Base-by-base conservation (phyloP, 345 rosid species). In the Cardamine chenopodiifolia region DNA sequence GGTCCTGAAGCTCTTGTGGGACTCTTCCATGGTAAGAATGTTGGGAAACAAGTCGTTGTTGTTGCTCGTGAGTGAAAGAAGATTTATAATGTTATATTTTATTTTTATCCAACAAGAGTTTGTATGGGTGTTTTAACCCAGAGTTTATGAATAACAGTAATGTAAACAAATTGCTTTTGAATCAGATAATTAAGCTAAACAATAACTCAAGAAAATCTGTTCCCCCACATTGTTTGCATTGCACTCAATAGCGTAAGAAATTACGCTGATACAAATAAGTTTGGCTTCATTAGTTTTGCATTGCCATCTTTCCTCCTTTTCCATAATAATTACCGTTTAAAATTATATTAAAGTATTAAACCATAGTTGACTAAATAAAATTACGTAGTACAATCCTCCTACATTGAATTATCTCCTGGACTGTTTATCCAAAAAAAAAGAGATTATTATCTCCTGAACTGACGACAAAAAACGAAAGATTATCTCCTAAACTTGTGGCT, bases 11-110 rank as follows among this genome's bases (percentile, higher is more conserved):
- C 88, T 59, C 69, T 87, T 4, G 66, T 79, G 6, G 89, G 88
- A n/a, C 72, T 89, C 11, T 89, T 83, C 66, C 74, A 71, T 7
- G 90, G 89, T 34, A 75, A 76, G 44, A 90, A 86, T 54, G 80
- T 85, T 10, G 93, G 91, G 2, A 90, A 88, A 59, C 87, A 86
- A 66, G 78, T 86, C 6, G 81, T 86, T 35, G 73, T 55, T 20
- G 62, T 81, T 48, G 77, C 75, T 53, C 74, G 47, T 6, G 74
- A 73, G 53, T 71, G 54, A 78, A 45, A 17, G 4, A 45, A 13
- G 23, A 35, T 13, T 57, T 10, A 11, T 55, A 14, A 26, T 55
- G 34, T 14, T 55, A 7, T 58, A 10, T 8, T 18, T 5, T 32
- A 58, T 32, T 8, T 18, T 5, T 32, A 58, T 32, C 63, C 44